Base-by-base conservation (phyloP, 805 yeast genomes). In the Jamesozyma gamospora region DNA sequence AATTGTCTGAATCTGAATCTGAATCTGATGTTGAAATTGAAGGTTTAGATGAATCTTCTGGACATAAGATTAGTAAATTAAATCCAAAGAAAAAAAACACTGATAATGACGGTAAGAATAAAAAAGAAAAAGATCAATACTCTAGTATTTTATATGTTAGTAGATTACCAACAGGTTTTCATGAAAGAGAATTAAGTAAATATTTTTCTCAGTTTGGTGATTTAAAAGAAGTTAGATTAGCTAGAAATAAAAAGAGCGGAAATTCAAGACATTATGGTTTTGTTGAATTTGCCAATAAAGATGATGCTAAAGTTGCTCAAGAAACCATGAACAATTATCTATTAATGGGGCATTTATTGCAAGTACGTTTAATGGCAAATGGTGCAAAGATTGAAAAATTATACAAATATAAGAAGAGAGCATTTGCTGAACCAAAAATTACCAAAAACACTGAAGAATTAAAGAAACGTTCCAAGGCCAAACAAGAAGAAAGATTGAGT, bases 271-370 rank as follows among this genome's bases (percentile, higher is more conserved):
- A 87, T 60, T 90, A 78, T 61, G 97, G 87, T 6, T 90, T 85
- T 61, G 67, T 92, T 34, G 96, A 92, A 63, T 92, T 90, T 55
- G 74, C 71, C 32, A 70, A 76, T 40, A 56, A 60, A 29, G 84
- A 79, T 35, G 94, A 82, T 41, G 96, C 97, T 34, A 72, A 77
- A 50, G 70, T 87, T 45, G 98, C 96, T 3, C 83, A 82, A 45
- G 97, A 92, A 49, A 79, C 96, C 34, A 92, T 92, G 98, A 80
- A 92, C 64, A 92, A 92, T 64, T 92, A 92, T 55, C 71, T 92
- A 46, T 58, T 92, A 34, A 79, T 84, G 65, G 94, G 94, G 6
- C 96, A 90, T 62, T 73, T 88, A 45, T 66, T 92, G 51, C 80
- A 83, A 62, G 88, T 82, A 28, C 67, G 73, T 43, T 43, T 58